These are phyloP conservation scores for Botryosphaeria dothidea DNA, from an alignment of 2,329 filamentous ascomycete species.

Conservation along the genomic window DNA sequence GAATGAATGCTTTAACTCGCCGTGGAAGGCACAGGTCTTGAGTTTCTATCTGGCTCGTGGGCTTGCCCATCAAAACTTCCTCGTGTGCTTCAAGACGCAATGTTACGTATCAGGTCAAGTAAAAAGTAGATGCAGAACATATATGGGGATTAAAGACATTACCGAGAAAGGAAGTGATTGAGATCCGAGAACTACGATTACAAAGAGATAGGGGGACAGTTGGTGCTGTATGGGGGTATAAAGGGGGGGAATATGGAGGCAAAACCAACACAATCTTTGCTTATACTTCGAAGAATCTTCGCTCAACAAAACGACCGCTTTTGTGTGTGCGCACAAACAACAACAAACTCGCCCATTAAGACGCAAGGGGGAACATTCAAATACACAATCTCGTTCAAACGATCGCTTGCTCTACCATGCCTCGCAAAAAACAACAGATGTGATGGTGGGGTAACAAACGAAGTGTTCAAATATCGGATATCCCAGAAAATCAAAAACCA, in stretches of 20 bases:
- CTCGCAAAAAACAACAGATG: not conserved
- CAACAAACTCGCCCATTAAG: not conserved
- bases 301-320: not conserved
- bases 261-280: not conserved
- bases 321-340: not conserved
- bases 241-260: not conserved
- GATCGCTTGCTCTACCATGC: conserved; percentile 6
- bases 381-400: conserved; percentile 7
- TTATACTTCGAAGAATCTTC: not conserved
- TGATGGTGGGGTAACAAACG: not conserved
- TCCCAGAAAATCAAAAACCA: not conserved
- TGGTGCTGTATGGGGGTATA: not conserved
- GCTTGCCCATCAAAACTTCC: too few species aligned
- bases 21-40: too few species aligned
- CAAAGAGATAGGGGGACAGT: not conserved
- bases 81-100: too few species aligned
- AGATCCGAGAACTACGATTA: not conserved
- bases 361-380: not conserved
- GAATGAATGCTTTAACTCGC: too few species aligned
- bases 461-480: conserved; percentile 9
- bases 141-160: too few species aligned
- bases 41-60: too few species aligned
- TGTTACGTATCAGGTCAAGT: too few species aligned
- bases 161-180: not conserved
- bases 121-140: too few species aligned